Evolutionary conservation across 2,329 filamentous ascomycete genomes (phyloP), one percentile per base, ranked within the genome.

Genomic region (Venturia nashicola): DNA sequence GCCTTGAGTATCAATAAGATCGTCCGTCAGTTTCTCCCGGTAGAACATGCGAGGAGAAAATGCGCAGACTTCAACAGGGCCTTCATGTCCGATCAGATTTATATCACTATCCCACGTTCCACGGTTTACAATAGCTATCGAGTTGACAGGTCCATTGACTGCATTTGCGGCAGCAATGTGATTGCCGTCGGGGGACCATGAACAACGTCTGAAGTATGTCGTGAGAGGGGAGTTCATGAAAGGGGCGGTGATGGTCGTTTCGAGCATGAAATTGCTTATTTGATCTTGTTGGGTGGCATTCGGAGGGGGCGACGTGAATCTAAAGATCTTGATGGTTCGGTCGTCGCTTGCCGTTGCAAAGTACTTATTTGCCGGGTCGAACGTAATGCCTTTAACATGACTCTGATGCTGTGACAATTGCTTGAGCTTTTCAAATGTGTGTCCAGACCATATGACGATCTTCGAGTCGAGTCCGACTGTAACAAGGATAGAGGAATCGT

Each of bases 331-430:
- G 76, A 99, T 96, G 2, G 91, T 93, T 65, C 94, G 86, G 75
- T 99, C 94, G 74, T 99, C 94, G 76, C 91, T 96, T 2, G 95
- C 92, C 0, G 95, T 99, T 18, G 95, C 94, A 76, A 99, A 99
- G 79, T 96, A 99, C 74, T 97, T 99, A 79, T 97, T 97, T 51
- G 94, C 94, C 0, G 94, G 94, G 72, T 99, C 94, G 72, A 99
- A 99, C 0, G 93, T 96, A 70, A 99, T 95, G 67, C 95, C 94
- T 75, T 99, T 99, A 78, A 99, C 94, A 73, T 97, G 95, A 74
- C 91, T 97, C 74, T 96, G 91, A 75, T 99, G 94, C 65, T 92
- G 88, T 2, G 91, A 86, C 5, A 99, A 79, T 3, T 91, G 93
- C 82, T 97, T 97, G 68, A 99, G 82, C 78, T 96, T 97, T 78